A percentile compares a stretch with the other conserved stretches of the same genome.
Evolutionary conservation across 1,284 basidiomycete species (phyloP).

Genomic region (Tylopilus orsonianus): DNA sequence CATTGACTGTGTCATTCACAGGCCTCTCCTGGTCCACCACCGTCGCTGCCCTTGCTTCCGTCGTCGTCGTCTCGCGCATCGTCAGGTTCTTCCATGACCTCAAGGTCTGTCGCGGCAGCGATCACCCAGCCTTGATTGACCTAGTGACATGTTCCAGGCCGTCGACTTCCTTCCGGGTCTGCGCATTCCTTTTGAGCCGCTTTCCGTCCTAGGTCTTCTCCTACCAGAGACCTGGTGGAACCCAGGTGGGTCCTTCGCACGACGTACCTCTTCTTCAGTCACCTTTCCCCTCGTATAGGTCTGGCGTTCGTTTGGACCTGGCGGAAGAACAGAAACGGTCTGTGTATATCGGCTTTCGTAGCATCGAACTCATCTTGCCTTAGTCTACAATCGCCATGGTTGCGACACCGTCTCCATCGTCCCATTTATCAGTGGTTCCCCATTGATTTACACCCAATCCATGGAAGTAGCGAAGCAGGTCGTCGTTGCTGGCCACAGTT

Average conservation of each 20-base stretch:
- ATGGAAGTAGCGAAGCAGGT: slow-evolving; percentile 50
- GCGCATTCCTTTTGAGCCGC: slow-evolving; percentile 13
- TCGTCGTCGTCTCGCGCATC: slow-evolving; percentile 13
- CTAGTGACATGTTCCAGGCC: slow-evolving; percentile 31
- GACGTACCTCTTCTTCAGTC: neutral
- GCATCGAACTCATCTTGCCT: neutral
- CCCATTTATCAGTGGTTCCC: slow-evolving; percentile 40
- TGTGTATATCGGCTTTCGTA: slow-evolving; percentile 2
- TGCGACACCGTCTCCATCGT: slow-evolving; percentile 47
- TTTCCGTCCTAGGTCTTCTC: slow-evolving; percentile 37
- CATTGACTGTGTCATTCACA: neutral
- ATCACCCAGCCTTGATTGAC: neutral
- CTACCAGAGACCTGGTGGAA: slow-evolving; percentile 48
- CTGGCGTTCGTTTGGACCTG: slow-evolving; percentile 38
- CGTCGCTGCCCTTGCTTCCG: neutral
- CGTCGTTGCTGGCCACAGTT: slow-evolving; percentile 38
- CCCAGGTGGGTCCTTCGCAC: slow-evolving; percentile 28
- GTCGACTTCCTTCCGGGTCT: slow-evolving; percentile 20
- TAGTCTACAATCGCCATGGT: slow-evolving; percentile 40
- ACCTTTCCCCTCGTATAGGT: slow-evolving; percentile 13
- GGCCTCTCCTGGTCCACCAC: slow-evolving; percentile 2
- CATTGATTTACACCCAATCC: slow-evolving; percentile 46
- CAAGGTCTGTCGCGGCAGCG: slow-evolving; percentile 11
- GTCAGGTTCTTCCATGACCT: slow-evolving; percentile 17
- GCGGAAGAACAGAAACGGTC: slow-evolving; percentile 33